A percentile compares a stretch with the other conserved stretches of the same genome.
Evolutionary conservation across 2,329 filamentous ascomycete genomes (phyloP).

Genomic region (Fonsecaea pedrosoi): DNA sequence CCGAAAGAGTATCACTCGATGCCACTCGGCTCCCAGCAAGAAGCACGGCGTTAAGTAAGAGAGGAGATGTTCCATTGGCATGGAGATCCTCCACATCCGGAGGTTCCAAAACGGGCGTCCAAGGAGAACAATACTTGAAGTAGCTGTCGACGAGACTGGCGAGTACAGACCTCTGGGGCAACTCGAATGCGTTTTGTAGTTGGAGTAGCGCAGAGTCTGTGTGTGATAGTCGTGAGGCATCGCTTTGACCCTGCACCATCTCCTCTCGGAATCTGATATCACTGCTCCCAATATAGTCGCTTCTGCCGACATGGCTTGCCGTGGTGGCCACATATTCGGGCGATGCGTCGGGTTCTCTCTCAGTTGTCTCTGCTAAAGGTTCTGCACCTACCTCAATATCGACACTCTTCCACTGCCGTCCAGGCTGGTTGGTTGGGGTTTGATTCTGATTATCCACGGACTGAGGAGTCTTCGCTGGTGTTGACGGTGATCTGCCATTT

Average conservation of each 20-base stretch:
- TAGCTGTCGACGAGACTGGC: constrained; percentile 24
- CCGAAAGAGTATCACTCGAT: constrained; percentile 7
- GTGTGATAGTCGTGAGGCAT: constrained; percentile 4
- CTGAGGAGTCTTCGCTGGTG: background rate
- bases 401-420: background rate
- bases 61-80: constrained; percentile 7
- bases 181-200: constrained; percentile 22
- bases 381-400: background rate
- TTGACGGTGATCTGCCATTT: background rate
- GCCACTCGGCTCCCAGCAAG: constrained; percentile 24
- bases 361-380: background rate
- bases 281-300: constrained; percentile 21
- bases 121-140: constrained; percentile 26
- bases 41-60: constrained; percentile 24
- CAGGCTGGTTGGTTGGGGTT: background rate
- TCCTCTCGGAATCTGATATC: constrained; percentile 24
- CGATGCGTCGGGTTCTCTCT: background rate
- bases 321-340: constrained; percentile 23
- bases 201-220: constrained; percentile 18
- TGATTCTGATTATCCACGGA: background rate
- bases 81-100: constrained; percentile 11
- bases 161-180: constrained; percentile 21
- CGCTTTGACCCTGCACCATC: constrained; percentile 4
- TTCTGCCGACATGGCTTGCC: constrained; percentile 26
- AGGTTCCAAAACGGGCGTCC: constrained; percentile 21